Evolutionary conservation across 2,329 filamentous ascomycete genomes (phyloP), one percentile per base, ranked within the genome.

Genomic region (Sporothrix variecibatus): DNA sequence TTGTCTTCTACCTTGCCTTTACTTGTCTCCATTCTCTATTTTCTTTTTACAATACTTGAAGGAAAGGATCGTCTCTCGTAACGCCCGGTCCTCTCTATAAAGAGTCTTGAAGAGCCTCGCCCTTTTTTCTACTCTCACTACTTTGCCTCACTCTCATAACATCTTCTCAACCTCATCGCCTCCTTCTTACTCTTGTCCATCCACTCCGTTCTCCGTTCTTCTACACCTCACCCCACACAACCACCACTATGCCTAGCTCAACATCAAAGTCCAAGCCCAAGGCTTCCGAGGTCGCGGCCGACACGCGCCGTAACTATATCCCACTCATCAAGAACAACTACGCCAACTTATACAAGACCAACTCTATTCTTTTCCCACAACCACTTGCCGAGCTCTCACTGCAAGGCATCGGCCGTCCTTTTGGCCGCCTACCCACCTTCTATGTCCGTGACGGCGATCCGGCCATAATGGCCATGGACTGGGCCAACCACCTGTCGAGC

Each of bases 231-330:
- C 62, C 23, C n/a, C 12, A 23, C 38, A 17, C 46, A 20, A 34
- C 26, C 20, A 34, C 38, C 20, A 51, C 17, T 3, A 72, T 73
- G 72, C 72, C 71, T 43, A 68, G 72, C 38, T 73, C 64, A 28
- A 73, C 76, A 75, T 77, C 77, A 60, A 79, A 78, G 72, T 85
- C 86, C 68, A 90, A 87, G 81, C 87, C 87, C 64, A 91, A 90
- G 81, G 88, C 90, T 15, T 89, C 91, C 56, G 91, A 94, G 77
- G 89, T 94, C 72, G 92, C 92, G 72, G 88, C 89, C 34, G 91
- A 93, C 80, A 92, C 91, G n/a, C 93, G 93, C 82, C 87, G 86
- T 78, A 87, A 87, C 74, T 92, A 91, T 79, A 91, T 93, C 76
- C 91, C 92, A 20, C 84, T 87, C 76, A 89, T 93, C 78, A 87